Evolutionary conservation across 1,284 basidiomycete species (phyloP).

Genomic region (Inonotus obliquus): DNA sequence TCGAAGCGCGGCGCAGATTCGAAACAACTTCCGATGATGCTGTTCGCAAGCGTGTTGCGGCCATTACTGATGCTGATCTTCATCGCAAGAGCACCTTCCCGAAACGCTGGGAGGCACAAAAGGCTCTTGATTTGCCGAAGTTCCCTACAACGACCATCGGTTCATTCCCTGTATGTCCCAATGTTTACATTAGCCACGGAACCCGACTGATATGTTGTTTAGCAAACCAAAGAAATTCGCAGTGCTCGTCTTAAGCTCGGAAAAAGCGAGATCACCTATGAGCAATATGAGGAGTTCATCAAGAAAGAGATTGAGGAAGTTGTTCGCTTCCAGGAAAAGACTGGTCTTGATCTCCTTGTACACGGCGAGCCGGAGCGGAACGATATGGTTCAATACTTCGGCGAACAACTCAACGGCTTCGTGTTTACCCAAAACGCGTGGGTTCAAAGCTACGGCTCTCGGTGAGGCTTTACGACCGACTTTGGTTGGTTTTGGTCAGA

Average conservation of each 20-base stretch:
- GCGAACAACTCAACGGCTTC: constrained; percentile 94
- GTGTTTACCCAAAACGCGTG: constrained; percentile 98
- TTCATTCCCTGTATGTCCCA: constrained; percentile 79
- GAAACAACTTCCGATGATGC: constrained; percentile 93
- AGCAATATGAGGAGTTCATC: constrained; percentile 97
- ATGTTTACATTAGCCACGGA: constrained; percentile 6
- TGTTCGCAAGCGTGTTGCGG: constrained; percentile 93
- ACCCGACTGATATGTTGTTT: constrained; percentile 14
- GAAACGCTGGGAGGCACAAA: constrained; percentile 85
- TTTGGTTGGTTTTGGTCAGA: background rate
- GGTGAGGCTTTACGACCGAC: constrained; percentile 39
- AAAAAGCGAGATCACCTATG: constrained; percentile 87
- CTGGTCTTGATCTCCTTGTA: constrained; percentile 95
- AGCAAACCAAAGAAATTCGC: constrained; percentile 99
- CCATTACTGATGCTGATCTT: constrained; percentile 86
- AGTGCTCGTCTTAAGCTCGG: constrained; percentile 90
- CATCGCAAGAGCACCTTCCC: constrained; percentile 91
- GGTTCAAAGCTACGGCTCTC: constrained; percentile 98
- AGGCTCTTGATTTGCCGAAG: constrained; percentile 87
- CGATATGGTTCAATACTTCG: constrained; percentile 99
- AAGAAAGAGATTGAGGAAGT: constrained; percentile 96
- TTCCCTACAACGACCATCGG: constrained; percentile 99
- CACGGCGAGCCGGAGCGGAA: constrained; percentile 99
- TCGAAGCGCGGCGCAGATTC: constrained; percentile 93
- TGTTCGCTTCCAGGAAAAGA: constrained; percentile 94